A percentile compares a stretch with the other conserved stretches of the same genome.
Conservation (phyloP, 176 grass and related monocot species). For the Avena atlantica region DNA sequence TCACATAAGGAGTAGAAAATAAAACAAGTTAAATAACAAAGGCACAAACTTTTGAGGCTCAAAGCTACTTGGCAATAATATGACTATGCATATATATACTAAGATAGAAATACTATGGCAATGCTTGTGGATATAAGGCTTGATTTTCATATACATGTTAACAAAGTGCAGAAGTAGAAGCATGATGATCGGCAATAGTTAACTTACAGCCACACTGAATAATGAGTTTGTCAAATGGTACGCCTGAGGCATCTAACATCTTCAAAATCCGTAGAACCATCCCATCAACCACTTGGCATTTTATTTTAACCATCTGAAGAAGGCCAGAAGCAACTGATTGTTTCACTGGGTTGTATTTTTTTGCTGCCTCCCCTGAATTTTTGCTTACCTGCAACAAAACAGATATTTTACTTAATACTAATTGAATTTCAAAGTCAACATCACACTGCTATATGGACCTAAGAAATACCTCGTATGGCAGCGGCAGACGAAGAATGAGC, state of each 20-base stretch:
- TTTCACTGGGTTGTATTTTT: neutral
- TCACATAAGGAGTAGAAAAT: neutral
- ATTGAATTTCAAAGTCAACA: neutral
- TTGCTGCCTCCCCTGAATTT: neutral
- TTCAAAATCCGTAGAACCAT: neutral
- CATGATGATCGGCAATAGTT: neutral
- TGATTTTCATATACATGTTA: neutral
- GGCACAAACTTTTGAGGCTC: neutral
- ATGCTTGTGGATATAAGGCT: neutral
- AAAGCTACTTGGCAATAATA: neutral
- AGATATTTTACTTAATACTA: neutral
- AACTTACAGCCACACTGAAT: neutral
- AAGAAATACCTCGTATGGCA: neutral
- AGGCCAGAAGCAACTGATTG: neutral
- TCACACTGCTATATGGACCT: neutral
- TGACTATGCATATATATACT: neutral
- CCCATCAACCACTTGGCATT: neutral
- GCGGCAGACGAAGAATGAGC: slow-evolving; percentile 2
- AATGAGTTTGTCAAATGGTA: slow-evolving; percentile 4
- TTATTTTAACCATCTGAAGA: slow-evolving; percentile 27
- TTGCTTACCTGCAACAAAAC: neutral
- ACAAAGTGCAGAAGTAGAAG: neutral
- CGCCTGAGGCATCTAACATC: neutral
- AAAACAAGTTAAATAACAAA: neutral
- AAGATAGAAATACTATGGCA: neutral